Evolutionary conservation across 2,329 filamentous ascomycete genomes (phyloP).

Genomic region (Claviceps capensis): DNA sequence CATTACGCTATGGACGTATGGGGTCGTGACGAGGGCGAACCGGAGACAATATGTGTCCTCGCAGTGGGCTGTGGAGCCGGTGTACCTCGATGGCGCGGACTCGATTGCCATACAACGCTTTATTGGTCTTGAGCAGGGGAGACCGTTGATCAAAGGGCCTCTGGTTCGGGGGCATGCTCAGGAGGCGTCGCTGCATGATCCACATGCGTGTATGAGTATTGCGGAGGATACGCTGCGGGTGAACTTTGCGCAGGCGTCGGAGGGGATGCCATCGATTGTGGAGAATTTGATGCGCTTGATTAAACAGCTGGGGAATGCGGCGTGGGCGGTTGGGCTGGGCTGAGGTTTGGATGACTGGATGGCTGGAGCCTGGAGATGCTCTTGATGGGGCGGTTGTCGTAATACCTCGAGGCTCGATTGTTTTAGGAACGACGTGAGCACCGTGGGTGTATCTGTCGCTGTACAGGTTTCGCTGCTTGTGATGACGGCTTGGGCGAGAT

Average conservation of each 20-base stretch:
- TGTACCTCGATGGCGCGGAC: slow-evolving; percentile 45
- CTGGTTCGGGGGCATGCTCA: slow-evolving; percentile 13
- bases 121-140: slow-evolving; percentile 39
- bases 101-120: slow-evolving; percentile 41
- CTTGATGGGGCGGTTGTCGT: too few relatives aligned
- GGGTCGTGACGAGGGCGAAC: slow-evolving; percentile 37
- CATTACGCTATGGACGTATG: slow-evolving; percentile 56
- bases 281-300: slow-evolving; percentile 54
- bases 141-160: slow-evolving; percentile 33
- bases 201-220: slow-evolving; percentile 43
- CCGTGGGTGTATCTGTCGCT: too few relatives aligned
- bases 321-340: slow-evolving; percentile 23
- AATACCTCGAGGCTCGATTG: too few relatives aligned
- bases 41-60: slow-evolving; percentile 17
- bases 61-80: slow-evolving; percentile 22
- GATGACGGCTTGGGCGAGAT: too few relatives aligned
- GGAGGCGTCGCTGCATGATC: slow-evolving; percentile 37
- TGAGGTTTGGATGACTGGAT: slow-evolving; percentile 4
- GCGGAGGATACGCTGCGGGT: slow-evolving; percentile 40
- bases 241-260: slow-evolving; percentile 33
- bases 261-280: slow-evolving; percentile 43
- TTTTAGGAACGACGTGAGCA: too few relatives aligned
- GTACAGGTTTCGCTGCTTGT: too few relatives aligned
- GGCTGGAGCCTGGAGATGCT: too few relatives aligned
- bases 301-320: slow-evolving; percentile 42